Evolutionary conservation across 2,329 filamentous ascomycete species (phyloP), one percentile per base, ranked within the genome.

Genomic region (Davidsoniella australis): DNA sequence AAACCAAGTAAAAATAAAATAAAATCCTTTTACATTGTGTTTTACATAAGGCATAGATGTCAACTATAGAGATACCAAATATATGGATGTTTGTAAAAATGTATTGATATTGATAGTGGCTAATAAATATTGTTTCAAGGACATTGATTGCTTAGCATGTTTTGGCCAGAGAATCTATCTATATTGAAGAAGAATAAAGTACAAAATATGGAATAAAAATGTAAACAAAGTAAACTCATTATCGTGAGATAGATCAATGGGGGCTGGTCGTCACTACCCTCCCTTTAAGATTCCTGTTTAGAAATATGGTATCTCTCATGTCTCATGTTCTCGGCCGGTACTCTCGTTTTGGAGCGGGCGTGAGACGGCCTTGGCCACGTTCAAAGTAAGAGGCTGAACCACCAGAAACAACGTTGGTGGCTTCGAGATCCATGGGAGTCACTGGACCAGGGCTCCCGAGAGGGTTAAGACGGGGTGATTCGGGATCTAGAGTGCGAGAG

Each of bases 361-460:
- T 23, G 12, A 18, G 26, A 10, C 16, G 18, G 5, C 53, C 51
- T 14, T 48, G 53, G 6, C 55, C 54, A 8, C 55, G 48, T 26
- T 55, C 49, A 18, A 55, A 48, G 36, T 55, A 55, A 4, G 52
- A 52, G 9, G 39, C 42, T 5, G 48, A n/a, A 17, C 36, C 48
- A 8, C 24, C 37, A n/a, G 18, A 14, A 6, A 40, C 64, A 38
- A 61, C 60, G 8, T 60, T 61, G 12, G 61, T 58, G 0, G 63
- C 58, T 17, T 66, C 68, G 38, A 80, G 60, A 16, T 75, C 72
- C 67, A 79, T 76, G 1, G 76, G 75, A 1, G 76, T 79, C 12
- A 79, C 74, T 0, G 75, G 74, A 0, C 75, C 75, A 0, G 75
- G 74, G 51, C 74, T 77, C 3, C 73, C 72, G 9, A 76, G 57